Percentiles rank a stretch among this genome's conserved stretches.
Evolutionary conservation across 202 grass and related monocot genomes (phyloP).

Genomic region (Schoenoplectus triqueter): DNA sequence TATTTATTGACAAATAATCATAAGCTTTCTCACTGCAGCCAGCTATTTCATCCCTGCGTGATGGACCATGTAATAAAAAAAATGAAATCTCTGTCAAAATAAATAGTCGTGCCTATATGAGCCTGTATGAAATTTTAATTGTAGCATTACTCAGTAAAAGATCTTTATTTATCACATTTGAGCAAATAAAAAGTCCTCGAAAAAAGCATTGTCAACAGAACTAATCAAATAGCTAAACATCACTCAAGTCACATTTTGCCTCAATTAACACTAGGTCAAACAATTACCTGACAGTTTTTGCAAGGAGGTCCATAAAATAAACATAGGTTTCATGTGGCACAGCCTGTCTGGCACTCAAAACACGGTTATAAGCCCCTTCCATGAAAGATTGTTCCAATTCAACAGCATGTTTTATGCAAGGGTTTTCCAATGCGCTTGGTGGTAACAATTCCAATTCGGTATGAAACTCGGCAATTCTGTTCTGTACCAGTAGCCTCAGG

Average conservation of each 20-base stretch:
- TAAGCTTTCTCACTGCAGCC: slow-evolving; percentile 76
- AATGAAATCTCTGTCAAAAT: slow-evolving; percentile 2
- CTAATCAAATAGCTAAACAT: neutral
- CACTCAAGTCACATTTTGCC: neutral
- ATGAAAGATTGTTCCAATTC: slow-evolving; percentile 85
- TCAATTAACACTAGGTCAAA: neutral
- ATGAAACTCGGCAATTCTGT: slow-evolving; percentile 85
- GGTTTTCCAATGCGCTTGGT: slow-evolving; percentile 54
- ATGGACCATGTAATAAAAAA: slow-evolving; percentile 18
- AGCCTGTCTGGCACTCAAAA: slow-evolving; percentile 44
- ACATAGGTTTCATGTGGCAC: slow-evolving; percentile 76
- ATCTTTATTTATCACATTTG: neutral
- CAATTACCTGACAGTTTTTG: slow-evolving; percentile 60
- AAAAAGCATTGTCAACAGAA: neutral
- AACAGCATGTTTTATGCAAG: slow-evolving; percentile 79
- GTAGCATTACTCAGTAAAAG: neutral
- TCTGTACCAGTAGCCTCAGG: slow-evolving; percentile 71
- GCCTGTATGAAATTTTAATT: neutral
- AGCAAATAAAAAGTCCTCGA: neutral
- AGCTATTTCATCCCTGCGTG: slow-evolving; percentile 74
- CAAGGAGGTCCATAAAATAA: slow-evolving; percentile 71
- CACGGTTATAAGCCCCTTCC: slow-evolving; percentile 71
- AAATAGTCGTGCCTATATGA: neutral
- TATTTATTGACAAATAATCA: slow-evolving; percentile 63
- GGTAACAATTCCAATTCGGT: slow-evolving; percentile 80